These are phyloP conservation scores for Fomitopsis palustris DNA, from an alignment of 1,284 basidiomycete genomes.

Conservation along the genomic window DNA sequence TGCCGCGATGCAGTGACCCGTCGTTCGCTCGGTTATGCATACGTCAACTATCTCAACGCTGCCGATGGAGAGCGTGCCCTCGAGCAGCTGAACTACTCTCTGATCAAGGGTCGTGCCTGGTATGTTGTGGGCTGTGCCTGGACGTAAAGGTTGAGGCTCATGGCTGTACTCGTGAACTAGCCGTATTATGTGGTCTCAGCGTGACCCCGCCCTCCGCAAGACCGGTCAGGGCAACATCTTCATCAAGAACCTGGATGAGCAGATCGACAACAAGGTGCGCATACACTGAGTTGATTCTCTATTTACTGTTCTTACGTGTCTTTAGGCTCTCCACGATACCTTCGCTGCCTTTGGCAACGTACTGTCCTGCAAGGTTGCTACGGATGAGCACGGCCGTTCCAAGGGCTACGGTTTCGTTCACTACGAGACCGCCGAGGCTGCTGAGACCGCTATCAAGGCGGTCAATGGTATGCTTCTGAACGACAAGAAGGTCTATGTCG, in stretches of 20 bases:
- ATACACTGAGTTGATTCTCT: constrained; percentile 5
- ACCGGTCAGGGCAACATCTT: constrained; percentile 99
- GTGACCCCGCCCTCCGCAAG: constrained; percentile 98
- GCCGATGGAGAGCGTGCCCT: constrained; percentile 97
- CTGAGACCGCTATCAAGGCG: constrained; percentile 94
- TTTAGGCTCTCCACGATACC: constrained; percentile 94
- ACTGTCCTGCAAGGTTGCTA: constrained; percentile 98
- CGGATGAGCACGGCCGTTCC: constrained; percentile 88
- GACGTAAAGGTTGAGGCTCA: not conserved
- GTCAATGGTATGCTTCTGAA: constrained; percentile 99
- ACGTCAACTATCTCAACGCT: constrained; percentile 98
- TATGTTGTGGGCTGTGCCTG: constrained; percentile 29
- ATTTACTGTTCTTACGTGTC: not conserved
- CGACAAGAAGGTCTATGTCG: constrained; percentile 99
- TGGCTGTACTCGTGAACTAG: constrained; percentile 32
- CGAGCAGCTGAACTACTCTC: constrained; percentile 99
- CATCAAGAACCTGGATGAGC: constrained; percentile 99
- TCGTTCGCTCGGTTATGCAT: constrained; percentile 99
- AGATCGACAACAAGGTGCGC: constrained; percentile 95
- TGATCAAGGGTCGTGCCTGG: constrained; percentile 98
- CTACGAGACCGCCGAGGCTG: constrained; percentile 97
- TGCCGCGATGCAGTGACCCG: constrained; percentile 99
- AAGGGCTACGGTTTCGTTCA: constrained; percentile 99
- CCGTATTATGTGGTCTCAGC: constrained; percentile 99
- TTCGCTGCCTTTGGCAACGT: constrained; percentile 99